Evolutionary conservation across 208 protist species (phyloP).

Genomic region (Wallacemonas sp.): DNA sequence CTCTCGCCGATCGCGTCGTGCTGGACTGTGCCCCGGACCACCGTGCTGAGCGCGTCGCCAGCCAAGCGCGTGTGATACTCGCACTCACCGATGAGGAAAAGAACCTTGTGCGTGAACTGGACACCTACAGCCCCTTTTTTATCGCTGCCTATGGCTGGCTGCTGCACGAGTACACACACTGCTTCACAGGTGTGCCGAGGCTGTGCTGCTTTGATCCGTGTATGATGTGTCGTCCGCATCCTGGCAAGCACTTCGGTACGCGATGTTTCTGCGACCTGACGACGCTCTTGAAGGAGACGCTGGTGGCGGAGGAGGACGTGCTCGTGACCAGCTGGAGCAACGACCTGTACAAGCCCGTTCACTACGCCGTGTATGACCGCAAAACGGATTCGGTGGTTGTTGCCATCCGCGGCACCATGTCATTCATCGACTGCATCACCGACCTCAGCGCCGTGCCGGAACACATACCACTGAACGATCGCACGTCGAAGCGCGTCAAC

Average conservation of each 20-base stretch:
- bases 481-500: background rate
- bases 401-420: slow-evolving; percentile 88
- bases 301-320: slow-evolving; percentile 56
- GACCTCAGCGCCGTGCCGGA: slow-evolving; percentile 63
- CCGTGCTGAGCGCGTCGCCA: slow-evolving; percentile 36
- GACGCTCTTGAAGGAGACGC: slow-evolving; percentile 52
- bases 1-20: slow-evolving; percentile 21
- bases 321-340: slow-evolving; percentile 75
- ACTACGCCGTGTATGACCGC: slow-evolving; percentile 74
- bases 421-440: slow-evolving; percentile 78
- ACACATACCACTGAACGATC: slow-evolving; percentile 31
- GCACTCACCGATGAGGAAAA: slow-evolving; percentile 36
- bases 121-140: slow-evolving; percentile 72
- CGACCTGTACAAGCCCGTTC: slow-evolving; percentile 63
- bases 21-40: slow-evolving; percentile 5
- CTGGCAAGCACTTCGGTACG: slow-evolving; percentile 44
- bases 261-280: slow-evolving; percentile 64
- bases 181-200: slow-evolving; percentile 41
- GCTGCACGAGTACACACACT: slow-evolving; percentile 70
- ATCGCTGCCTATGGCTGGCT: slow-evolving; percentile 76
- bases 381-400: slow-evolving; percentile 58
- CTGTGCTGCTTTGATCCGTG: slow-evolving; percentile 62
- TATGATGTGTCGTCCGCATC: slow-evolving; percentile 61
- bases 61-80: slow-evolving; percentile 45
- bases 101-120: slow-evolving; percentile 36